Evolutionary conservation across 2,329 filamentous ascomycete genomes (phyloP).

Genomic region (Saccharata proteae): DNA sequence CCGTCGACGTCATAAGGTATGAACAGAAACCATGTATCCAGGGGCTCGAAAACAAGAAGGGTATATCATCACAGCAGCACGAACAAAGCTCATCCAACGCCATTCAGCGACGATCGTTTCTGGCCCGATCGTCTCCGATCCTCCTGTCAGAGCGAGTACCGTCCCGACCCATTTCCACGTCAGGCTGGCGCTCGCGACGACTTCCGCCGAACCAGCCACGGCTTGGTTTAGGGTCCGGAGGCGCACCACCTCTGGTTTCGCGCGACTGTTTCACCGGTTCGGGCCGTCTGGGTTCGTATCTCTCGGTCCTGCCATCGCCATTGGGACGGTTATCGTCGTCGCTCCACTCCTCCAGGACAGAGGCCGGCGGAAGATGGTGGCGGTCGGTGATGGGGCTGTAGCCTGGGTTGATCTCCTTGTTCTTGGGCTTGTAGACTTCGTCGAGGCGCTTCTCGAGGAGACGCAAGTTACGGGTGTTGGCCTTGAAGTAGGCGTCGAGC

Average conservation of each 20-base stretch:
- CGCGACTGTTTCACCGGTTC: slow-evolving; percentile 2
- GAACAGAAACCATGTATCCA: no score
- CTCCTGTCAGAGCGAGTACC: background rate
- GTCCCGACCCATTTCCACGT: slow-evolving; percentile 6
- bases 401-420: background rate
- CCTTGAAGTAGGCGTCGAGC: slow-evolving; percentile 58
- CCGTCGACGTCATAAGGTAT: no score
- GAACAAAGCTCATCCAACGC: no score
- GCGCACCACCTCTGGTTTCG: slow-evolving; percentile 6
- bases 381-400: background rate
- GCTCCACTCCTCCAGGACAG: slow-evolving; percentile 33
- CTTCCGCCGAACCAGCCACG: slow-evolving; percentile 8
- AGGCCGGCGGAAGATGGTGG: slow-evolving; percentile 29
- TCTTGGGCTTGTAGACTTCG: slow-evolving; percentile 46
- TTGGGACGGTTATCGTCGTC: slow-evolving; percentile 17
- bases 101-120: slow-evolving; percentile 2
- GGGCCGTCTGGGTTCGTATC: slow-evolving; percentile 6
- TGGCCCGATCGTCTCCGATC: no score
- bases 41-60: no score
- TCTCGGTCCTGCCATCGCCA: slow-evolving; percentile 3
- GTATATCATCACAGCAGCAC: no score
- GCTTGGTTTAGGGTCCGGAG: slow-evolving; percentile 1
- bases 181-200: slow-evolving; percentile 5
- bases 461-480: slow-evolving; percentile 65
- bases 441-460: slow-evolving; percentile 57